Evolutionary conservation across 768 basidiomycete species (phyloP).

Genomic region (Lentinula guzmanii): DNA sequence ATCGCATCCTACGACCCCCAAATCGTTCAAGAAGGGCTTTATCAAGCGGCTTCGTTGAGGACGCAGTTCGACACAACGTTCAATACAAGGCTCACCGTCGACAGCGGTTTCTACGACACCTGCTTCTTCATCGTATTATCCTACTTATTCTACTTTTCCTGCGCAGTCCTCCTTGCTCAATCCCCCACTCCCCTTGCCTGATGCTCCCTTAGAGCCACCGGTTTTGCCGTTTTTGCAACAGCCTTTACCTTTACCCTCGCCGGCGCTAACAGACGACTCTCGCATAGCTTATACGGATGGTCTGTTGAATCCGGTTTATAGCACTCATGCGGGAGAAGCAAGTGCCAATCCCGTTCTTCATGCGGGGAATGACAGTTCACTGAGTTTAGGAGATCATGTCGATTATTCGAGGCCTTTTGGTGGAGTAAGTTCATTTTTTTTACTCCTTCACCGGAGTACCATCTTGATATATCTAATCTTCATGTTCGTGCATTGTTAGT

Average conservation of each 20-base stretch:
- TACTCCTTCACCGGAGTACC: too few species aligned
- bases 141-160: neutral
- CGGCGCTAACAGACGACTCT: neutral
- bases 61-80: neutral
- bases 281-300: neutral
- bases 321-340: neutral
- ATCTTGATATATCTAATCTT: neutral
- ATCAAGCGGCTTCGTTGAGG: slow-evolving; percentile 1
- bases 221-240: neutral
- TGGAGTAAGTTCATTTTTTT: neutral
- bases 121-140: slow-evolving; percentile 1
- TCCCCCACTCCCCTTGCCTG: neutral
- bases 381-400: slow-evolving; percentile 3
- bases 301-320: neutral
- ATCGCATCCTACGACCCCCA: neutral
- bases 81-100: neutral
- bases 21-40: neutral
- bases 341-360: neutral
- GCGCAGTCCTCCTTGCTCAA: neutral
- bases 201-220: neutral
- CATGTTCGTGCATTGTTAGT: neutral
- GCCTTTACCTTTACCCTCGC: neutral
- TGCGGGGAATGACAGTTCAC: neutral
- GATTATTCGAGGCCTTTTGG: slow-evolving; percentile 7
- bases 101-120: neutral